Conservation (phyloP, 148 eudicot genomes). For the Persicaria tinctoria region DNA sequence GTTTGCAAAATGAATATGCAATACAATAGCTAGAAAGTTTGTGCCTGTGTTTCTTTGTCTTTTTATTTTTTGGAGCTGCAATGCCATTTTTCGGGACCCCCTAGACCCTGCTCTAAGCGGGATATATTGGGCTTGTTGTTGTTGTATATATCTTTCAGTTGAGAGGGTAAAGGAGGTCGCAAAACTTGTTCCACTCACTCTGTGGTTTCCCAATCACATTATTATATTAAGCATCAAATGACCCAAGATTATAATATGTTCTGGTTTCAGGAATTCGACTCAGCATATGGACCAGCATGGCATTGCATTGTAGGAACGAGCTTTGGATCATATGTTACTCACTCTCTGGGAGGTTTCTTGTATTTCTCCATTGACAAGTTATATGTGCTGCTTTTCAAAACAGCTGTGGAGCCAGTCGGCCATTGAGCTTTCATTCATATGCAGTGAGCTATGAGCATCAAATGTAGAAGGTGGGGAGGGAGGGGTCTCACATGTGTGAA, state of each 20-base stretch:
- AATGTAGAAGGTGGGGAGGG: no score
- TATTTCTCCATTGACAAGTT: slow-evolving; percentile 64
- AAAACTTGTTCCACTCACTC: neutral
- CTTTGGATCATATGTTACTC: slow-evolving; percentile 64
- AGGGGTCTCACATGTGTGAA: neutral
- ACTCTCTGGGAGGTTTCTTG: slow-evolving; percentile 61
- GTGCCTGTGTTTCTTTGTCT: neutral
- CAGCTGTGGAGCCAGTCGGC: slow-evolving; percentile 50
- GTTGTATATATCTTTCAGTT: no score
- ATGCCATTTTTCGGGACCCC: no score
- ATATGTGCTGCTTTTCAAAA: slow-evolving; percentile 54
- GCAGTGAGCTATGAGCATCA: neutral
- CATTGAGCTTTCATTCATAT: slow-evolving; percentile 17
- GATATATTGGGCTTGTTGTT: no score
- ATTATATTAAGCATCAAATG: neutral
- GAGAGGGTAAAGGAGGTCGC: no score
- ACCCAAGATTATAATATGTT: neutral
- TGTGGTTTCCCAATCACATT: neutral
- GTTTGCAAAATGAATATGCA: neutral
- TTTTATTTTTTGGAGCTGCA: no score
- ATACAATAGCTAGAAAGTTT: neutral
- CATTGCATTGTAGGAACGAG: slow-evolving; percentile 69
- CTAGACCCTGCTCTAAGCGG: no score
- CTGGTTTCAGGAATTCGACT: slow-evolving; percentile 47
- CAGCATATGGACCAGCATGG: slow-evolving; percentile 60